Evolutionary conservation across 345 rosid species (phyloP).

Genomic region (Syzygium jambos): DNA sequence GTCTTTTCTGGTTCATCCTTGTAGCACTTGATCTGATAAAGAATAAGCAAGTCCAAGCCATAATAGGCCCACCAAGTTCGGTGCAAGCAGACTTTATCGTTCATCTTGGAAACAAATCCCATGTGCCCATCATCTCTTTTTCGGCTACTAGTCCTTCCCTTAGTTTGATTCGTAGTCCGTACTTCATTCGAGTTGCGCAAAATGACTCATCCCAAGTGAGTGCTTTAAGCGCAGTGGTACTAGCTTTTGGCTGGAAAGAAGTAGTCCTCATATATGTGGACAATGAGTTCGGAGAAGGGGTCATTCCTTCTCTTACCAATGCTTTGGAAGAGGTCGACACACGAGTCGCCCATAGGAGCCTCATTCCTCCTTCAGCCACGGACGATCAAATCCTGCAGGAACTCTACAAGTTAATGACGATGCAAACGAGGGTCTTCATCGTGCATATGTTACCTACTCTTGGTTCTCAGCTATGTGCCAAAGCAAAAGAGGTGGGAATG

Average conservation of each 20-base stretch:
- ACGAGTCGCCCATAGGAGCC: no score
- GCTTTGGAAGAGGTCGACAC: no score
- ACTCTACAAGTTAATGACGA: background rate
- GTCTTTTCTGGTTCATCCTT: background rate
- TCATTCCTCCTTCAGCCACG: background rate
- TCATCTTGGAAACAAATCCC: background rate
- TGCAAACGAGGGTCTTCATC: background rate
- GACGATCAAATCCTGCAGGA: background rate
- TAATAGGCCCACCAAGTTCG: background rate
- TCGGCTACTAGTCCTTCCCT: background rate
- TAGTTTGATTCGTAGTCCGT: background rate
- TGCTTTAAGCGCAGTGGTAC: background rate
- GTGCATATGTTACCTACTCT: background rate
- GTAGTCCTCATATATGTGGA: no score
- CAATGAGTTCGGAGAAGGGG: no score
- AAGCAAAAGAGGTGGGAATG: background rate
- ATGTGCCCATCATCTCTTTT: background rate
- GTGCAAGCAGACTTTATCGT: background rate
- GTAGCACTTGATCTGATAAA: background rate
- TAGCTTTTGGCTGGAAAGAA: background rate
- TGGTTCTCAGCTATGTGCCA: background rate
- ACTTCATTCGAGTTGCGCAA: background rate
- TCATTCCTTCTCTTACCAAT: no score
- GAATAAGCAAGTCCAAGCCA: background rate
- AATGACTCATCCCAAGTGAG: background rate